Evolutionary conservation across 352 stramenopile species (phyloP), one percentile per base, ranked within the genome.

Genomic region (Elongisporangium undulatum): DNA sequence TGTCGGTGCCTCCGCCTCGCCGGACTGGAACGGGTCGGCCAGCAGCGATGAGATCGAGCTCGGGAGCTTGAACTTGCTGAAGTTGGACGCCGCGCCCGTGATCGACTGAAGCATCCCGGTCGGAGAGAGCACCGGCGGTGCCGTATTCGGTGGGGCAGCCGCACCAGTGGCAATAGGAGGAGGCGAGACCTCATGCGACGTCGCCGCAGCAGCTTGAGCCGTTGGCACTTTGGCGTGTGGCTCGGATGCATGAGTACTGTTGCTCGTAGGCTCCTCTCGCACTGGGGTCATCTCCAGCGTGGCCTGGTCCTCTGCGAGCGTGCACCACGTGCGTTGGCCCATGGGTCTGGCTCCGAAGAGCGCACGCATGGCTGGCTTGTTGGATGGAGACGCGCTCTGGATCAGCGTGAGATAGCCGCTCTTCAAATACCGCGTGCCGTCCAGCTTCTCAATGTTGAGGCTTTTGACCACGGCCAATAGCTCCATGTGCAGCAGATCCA

Each of bases 381-480:
- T 52, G 0, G 62, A 51, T 16, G 64, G 63, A 6, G 73, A 57
- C 16, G 66, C 71, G 5, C 67, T 72, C 38, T 85, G 74, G 3
- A 87, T 49, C n/a, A 90, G 66, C 20, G 72, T 72, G 50, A 88
- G 66, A 38, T 74, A 73, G 1, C 77, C 80, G 6, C 57, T 70
- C 63, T 88, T 88, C 13, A 81, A 24, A 22, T 71, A 58, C 5
- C 74, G 70, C 13, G 61, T 51, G 21, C 69, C 66, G 4, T 92
- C 79, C 9, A 85, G 67, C 39, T 87, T 87, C 64, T 90, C 82
- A n/a, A 85, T 63, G 20, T 55, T 80, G 16, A 90, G 87, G 84
- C 85, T 24, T 81, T 85, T 4, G 68, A 95, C 29, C 85, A 96
- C 69, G 85, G 87, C 4, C 82, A 96, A 58, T 80, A 85, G 41